Conservation (phyloP, 176 grass and related monocot species). For the Musa acuminata region DNA sequence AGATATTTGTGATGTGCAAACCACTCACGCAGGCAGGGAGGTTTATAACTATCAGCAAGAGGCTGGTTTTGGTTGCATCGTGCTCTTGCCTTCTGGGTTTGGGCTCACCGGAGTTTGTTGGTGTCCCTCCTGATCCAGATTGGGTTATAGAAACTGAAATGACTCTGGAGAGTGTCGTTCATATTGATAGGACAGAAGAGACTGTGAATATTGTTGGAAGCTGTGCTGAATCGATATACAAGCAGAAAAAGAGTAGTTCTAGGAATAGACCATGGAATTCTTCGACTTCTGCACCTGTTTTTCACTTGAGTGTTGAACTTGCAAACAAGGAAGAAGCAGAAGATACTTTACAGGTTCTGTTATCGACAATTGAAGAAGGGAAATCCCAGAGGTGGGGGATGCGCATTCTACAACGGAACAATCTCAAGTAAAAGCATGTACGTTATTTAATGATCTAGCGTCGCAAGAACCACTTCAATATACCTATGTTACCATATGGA, state of each 20-base stretch:
- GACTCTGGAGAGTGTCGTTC: slow-evolving; percentile 68
- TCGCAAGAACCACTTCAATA: too few relatives aligned
- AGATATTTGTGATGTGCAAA: slow-evolving; percentile 86
- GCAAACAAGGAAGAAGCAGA: slow-evolving; percentile 63
- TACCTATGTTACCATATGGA: too few relatives aligned
- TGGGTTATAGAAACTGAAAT: slow-evolving; percentile 75
- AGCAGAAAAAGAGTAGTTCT: slow-evolving; percentile 38
- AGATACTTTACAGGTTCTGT: slow-evolving; percentile 49
- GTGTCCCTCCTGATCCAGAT: slow-evolving; percentile 61
- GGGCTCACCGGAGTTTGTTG: slow-evolving; percentile 43
- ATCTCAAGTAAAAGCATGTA: slow-evolving; percentile 8
- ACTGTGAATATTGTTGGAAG: slow-evolving; percentile 87
- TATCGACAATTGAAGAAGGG: slow-evolving; percentile 52
- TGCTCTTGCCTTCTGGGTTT: slow-evolving; percentile 54
- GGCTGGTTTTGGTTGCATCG: slow-evolving; percentile 44
- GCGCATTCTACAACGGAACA: slow-evolving; percentile 13
- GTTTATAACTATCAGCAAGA: slow-evolving; percentile 67
- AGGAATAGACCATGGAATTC: slow-evolving; percentile 45
- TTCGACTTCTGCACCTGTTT: slow-evolving; percentile 42
- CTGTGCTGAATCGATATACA: slow-evolving; percentile 54
- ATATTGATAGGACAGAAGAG: slow-evolving; percentile 66
- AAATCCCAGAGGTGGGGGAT: slow-evolving; percentile 26
- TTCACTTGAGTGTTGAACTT: slow-evolving; percentile 68
- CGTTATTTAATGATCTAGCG: neutral
- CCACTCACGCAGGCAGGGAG: slow-evolving; percentile 41